Evolutionary conservation across 306 rosid species (phyloP).

Genomic region (Begonia masoniana): DNA sequence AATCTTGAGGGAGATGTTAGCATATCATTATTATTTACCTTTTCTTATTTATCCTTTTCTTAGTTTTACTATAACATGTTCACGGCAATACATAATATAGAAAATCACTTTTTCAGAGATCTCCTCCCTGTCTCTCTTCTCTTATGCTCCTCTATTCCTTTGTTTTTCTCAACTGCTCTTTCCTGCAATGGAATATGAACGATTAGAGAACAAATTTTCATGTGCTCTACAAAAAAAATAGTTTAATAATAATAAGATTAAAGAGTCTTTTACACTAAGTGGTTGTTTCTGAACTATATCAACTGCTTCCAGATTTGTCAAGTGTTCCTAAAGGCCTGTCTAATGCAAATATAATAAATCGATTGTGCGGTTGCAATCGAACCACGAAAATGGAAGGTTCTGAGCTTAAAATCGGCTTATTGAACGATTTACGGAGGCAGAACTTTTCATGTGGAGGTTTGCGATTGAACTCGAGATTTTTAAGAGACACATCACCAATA

Average conservation of each 20-base stretch:
- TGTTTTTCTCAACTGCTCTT: too few relatives aligned
- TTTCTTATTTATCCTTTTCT: too few relatives aligned
- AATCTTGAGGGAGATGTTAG: too few relatives aligned
- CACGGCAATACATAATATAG: too few relatives aligned
- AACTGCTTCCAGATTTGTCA: slow-evolving; percentile 79
- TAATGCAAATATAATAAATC: slow-evolving; percentile 75
- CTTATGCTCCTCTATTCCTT: too few relatives aligned
- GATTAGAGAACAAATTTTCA: neutral
- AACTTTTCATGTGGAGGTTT: slow-evolving; percentile 62
- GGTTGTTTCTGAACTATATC: slow-evolving; percentile 71
- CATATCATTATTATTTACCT: too few relatives aligned
- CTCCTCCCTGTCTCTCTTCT: too few relatives aligned
- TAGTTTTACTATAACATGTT: too few relatives aligned
- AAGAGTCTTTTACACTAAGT: slow-evolving; percentile 46
- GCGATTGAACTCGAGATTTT: slow-evolving; percentile 74
- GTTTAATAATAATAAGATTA: neutral
- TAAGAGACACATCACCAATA: slow-evolving; percentile 67
- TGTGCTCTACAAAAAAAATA: neutral
- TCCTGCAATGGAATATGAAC: slow-evolving; percentile 34
- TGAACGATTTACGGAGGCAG: slow-evolving; percentile 65
- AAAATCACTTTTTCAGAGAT: too few relatives aligned
- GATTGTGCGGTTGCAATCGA: slow-evolving; percentile 63
- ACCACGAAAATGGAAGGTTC: slow-evolving; percentile 64
- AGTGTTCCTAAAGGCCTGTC: slow-evolving; percentile 96
- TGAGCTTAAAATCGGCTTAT: slow-evolving; percentile 65